phyloP scores from a whole-genome alignment of 202 grass and related monocot genomes.

The Eragrostis tef region DNA sequence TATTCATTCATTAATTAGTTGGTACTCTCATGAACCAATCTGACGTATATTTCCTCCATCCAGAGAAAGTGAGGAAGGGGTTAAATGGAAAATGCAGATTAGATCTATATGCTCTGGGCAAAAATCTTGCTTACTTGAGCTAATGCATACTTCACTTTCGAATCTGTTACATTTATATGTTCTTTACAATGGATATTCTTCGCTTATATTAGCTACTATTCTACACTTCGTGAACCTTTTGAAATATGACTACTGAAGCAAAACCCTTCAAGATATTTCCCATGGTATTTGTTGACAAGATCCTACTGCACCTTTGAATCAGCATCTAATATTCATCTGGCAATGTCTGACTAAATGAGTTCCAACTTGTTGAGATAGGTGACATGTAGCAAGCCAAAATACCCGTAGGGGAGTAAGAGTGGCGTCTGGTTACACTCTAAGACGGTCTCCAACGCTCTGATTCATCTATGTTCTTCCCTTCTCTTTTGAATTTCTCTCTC shows the following conservation, averaged over 20 bases:
- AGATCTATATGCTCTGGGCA: background rate
- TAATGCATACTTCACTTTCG: background rate
- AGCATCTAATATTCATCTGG: conserved; percentile 21
- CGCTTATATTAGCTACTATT: background rate
- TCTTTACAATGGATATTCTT: conserved; percentile 18
- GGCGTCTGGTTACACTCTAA: no score
- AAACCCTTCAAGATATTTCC: conserved; percentile 13
- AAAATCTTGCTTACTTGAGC: background rate
- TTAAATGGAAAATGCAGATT: conserved; percentile 5
- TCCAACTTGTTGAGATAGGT: background rate
- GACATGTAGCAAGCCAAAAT: no score
- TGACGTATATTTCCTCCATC: background rate
- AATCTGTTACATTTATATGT: background rate
- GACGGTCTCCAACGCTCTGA: no score
- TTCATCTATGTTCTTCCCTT: no score
- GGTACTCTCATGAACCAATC: background rate
- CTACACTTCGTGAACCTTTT: background rate
- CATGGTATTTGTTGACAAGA: conserved; percentile 22
- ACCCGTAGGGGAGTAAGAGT: no score
- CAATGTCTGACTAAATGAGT: background rate
- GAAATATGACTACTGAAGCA: background rate
- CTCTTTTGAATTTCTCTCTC: no score
- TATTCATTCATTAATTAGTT: background rate
- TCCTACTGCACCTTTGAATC: conserved; percentile 15
- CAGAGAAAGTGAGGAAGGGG: background rate